Conservation (phyloP, 352 stramenopile species). For the Aphanomyces stellatus region DNA sequence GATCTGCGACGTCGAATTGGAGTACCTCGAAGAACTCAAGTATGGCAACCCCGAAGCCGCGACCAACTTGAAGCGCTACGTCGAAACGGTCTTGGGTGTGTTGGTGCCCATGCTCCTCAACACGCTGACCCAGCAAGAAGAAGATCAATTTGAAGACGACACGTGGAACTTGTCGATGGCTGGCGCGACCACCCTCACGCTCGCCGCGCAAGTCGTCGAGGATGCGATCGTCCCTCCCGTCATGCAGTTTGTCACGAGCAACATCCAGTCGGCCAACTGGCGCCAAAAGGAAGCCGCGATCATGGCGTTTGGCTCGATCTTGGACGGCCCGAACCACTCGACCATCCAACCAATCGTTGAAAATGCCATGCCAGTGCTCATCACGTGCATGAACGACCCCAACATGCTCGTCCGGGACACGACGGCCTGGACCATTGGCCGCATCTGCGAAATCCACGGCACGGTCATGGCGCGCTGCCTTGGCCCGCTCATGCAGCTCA, state of each 20-base stretch:
- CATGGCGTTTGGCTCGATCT: slow-evolving; percentile 95
- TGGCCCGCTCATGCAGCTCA: slow-evolving; percentile 68
- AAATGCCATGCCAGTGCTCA: slow-evolving; percentile 89
- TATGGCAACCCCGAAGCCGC: slow-evolving; percentile 67
- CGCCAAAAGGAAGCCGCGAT: slow-evolving; percentile 92
- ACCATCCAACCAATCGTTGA: slow-evolving; percentile 89
- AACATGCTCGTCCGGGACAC: slow-evolving; percentile 93
- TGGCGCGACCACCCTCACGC: slow-evolving; percentile 86
- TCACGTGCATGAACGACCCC: slow-evolving; percentile 87
- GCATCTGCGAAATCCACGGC: slow-evolving; percentile 93
- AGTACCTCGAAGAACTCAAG: slow-evolving; percentile 88
- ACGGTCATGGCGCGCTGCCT: slow-evolving; percentile 73
- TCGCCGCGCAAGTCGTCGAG: slow-evolving; percentile 90
- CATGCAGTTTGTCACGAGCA: slow-evolving; percentile 91
- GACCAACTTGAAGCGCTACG: slow-evolving; percentile 79
- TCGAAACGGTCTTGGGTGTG: slow-evolving; percentile 73
- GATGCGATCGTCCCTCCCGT: slow-evolving; percentile 87
- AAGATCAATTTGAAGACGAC: slow-evolving; percentile 92
- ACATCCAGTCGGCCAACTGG: slow-evolving; percentile 94
- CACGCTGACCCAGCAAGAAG: slow-evolving; percentile 91
- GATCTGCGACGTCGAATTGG: slow-evolving; percentile 93
- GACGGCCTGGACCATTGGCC: slow-evolving; percentile 93
- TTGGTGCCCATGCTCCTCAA: slow-evolving; percentile 91
- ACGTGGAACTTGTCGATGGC: slow-evolving; percentile 93
- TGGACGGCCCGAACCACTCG: slow-evolving; percentile 88